A percentile compares a stretch with the other conserved stretches of the same genome.
phyloP scores from a whole-genome alignment of 495 filamentous ascomycete species.

The Xylaria sp. region DNA sequence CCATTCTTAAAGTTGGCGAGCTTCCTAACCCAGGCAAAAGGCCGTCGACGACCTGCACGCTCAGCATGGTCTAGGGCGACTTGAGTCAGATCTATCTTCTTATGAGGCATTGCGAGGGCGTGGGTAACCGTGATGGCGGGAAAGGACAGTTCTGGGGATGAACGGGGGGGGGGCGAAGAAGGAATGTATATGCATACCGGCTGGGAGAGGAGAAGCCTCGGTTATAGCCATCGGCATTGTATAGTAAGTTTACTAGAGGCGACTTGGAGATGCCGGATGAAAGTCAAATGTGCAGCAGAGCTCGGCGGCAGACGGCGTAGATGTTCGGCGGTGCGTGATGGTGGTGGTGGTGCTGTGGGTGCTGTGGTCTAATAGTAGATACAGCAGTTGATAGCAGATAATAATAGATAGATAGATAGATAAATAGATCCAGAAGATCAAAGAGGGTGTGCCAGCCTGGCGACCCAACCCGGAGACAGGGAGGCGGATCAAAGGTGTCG shows the following conservation, averaged over 20 bases:
- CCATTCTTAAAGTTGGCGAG: slow-evolving; percentile 81
- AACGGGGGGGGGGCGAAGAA: not conserved
- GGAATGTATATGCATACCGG: slow-evolving; percentile 60
- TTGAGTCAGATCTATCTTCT: slow-evolving; percentile 29
- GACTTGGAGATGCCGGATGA: not conserved
- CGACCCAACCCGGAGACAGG: not conserved
- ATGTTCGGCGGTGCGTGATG: not conserved
- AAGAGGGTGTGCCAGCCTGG: not conserved
- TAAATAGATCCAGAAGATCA: not conserved
- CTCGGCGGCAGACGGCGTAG: not conserved
- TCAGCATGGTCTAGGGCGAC: slow-evolving; percentile 49
- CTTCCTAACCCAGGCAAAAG: slow-evolving; percentile 95
- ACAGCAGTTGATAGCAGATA: too few relatives aligned
- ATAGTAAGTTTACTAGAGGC: not conserved
- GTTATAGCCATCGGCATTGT: slow-evolving; percentile 67
- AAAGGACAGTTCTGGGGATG: slow-evolving; percentile 11
- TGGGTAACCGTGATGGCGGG: slow-evolving; percentile 24
- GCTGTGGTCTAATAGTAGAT: too few relatives aligned
- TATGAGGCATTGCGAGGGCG: slow-evolving; percentile 13
- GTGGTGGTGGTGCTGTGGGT: slow-evolving; percentile 7
- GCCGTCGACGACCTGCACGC: slow-evolving; percentile 69
- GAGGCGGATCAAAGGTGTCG: not conserved
- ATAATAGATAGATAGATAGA: not conserved
- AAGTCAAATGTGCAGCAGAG: not conserved
- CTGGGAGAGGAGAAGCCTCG: slow-evolving; percentile 67